Evolutionary conservation across 1,284 basidiomycete species (phyloP).

Genomic region (Vanrija sp.): DNA sequence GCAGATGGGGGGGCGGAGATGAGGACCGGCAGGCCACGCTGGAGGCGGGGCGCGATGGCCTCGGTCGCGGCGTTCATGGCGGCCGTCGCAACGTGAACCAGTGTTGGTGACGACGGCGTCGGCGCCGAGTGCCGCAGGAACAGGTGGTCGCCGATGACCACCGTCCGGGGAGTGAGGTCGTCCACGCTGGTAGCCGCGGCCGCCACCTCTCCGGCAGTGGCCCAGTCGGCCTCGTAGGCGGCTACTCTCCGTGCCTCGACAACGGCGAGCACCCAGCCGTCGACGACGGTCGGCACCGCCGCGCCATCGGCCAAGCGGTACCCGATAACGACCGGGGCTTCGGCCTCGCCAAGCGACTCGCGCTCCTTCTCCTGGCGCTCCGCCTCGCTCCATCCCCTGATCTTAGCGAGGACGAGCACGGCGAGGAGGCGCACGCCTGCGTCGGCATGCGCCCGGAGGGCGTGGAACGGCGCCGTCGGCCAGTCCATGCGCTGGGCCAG

Average conservation of each 20-base stretch:
- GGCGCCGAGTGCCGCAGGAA: constrained; percentile 23
- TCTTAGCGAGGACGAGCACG: constrained; percentile 69
- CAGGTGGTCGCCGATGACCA: constrained; percentile 20
- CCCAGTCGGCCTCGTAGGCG: constrained; percentile 3
- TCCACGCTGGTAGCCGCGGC: constrained; percentile 34
- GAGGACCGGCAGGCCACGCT: constrained; percentile 71
- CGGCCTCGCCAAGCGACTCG: constrained; percentile 57
- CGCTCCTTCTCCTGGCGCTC: constrained; percentile 61
- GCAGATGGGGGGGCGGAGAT: constrained; percentile 83
- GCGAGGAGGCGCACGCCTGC: constrained; percentile 64
- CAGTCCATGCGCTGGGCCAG: constrained; percentile 63
- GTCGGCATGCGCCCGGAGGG: constrained; percentile 55
- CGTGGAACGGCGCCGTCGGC: constrained; percentile 57
- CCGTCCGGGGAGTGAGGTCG: constrained; percentile 54
- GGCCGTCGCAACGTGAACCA: constrained; percentile 62
- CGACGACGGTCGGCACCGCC: constrained; percentile 51
- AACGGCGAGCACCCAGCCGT: constrained; percentile 75
- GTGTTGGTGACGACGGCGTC: constrained; percentile 55
- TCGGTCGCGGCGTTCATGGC: constrained; percentile 61
- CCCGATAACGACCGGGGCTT: constrained; percentile 45
- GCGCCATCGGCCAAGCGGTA: constrained; percentile 1
- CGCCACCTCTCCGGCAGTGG: not conserved
- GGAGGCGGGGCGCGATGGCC: constrained; percentile 62
- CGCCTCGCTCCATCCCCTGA: constrained; percentile 70
- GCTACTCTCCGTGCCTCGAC: constrained; percentile 61